Base-by-base conservation (phyloP, 495 filamentous ascomycete species). In the Hypoxylon trugodes region DNA sequence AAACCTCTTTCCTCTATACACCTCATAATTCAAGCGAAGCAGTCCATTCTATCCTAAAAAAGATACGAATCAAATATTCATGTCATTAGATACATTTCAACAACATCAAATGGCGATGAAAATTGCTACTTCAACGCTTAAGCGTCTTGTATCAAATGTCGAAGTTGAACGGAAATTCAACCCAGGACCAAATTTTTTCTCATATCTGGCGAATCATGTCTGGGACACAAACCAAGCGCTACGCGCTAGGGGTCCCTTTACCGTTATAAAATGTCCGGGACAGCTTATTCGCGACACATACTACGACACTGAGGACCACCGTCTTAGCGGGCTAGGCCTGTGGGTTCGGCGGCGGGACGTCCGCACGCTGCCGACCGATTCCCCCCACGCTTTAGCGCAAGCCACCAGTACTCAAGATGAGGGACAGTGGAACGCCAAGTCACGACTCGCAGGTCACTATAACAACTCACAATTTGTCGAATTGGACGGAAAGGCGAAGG, bases 151-250 rank as follows among this genome's bases (percentile, higher is more conserved):
- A 24, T 65, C 61, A 1, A 65, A 55, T 9, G 45, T 66, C 12
- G 62, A 66, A 45, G 62, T 66, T 10, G 62, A 66, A 38, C 61
- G 55, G 50, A 66, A 66, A 40, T 66, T 66, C 36, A 66, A 56
- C 43, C 55, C 25, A 8, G 49, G 56, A 35, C 50, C 56, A 5
- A 61, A 56, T 13, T 61, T 66, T 37, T 12, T 30, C 10, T 61
- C 56, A 21, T 6, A 36, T 15, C 48, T 66, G 43, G 18, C 46
- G 6, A 37, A 13, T 7, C 3, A 42, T 16, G 43, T 18, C 26
- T 3, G 9, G 45, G 9, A 35, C 12, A 35, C 25, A 18, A 13
- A 6, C 1, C 26, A 16, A 38, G 4, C 37, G 21, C 47, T 22
- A 45, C 10, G 7, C 5, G 8, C 8, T 12, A n/a, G 8, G 15